Conservation (phyloP, 495 filamentous ascomycete genomes). For the Trichoderma gamsii region DNA sequence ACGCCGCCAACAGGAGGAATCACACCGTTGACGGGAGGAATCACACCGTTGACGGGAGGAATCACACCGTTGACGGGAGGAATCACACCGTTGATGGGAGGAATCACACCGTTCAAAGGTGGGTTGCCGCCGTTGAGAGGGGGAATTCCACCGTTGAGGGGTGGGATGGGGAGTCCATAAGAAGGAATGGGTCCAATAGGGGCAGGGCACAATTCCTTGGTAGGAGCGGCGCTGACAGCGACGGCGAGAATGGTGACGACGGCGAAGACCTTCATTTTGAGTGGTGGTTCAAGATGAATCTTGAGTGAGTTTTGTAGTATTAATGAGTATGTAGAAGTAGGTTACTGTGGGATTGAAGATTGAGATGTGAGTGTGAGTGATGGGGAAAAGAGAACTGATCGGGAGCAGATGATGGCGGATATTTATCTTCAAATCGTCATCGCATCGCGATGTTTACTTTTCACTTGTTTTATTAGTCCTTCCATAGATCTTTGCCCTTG, state of each 20-base stretch:
- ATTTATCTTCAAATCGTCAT: background rate
- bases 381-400: background rate
- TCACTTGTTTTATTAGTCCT: no score
- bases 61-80: background rate
- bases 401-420: background rate
- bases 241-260: background rate
- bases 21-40: background rate
- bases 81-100: background rate
- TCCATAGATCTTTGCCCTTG: no score
- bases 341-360: background rate
- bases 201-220: no score
- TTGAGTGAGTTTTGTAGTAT: background rate
- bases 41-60: background rate
- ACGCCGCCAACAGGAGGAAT: background rate
- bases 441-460: background rate
- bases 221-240: background rate
- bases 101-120: background rate
- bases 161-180: background rate
- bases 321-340: background rate
- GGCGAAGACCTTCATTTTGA: conserved; percentile 11
- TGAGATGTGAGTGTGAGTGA: background rate
- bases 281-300: background rate
- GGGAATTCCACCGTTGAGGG: background rate
- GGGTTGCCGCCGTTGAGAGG: background rate
- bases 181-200: background rate